Base-by-base conservation (phyloP, 1,284 basidiomycete genomes). In the Hemileccinum hortonii region DNA sequence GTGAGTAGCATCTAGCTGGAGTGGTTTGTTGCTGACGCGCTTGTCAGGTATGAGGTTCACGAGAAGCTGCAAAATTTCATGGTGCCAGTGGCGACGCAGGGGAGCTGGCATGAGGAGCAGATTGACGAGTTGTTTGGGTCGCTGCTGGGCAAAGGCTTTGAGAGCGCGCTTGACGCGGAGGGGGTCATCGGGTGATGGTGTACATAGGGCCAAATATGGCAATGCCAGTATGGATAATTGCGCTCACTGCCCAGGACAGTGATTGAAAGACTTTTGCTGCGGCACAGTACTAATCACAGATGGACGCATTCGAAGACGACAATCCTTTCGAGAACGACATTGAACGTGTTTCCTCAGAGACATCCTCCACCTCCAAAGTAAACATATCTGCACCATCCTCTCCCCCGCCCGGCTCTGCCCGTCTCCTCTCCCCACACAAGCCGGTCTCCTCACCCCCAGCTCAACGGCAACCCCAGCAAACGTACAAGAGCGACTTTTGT, bases 11-110 rank as follows among this genome's bases (percentile, higher is more conserved):
- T 44, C 41, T 10, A 33, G 9, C 19, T 40, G 21, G 29, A 2
- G 37, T 26, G 39, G 30, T 18, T 21, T 47, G 29, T 8, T 37
- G 18, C 59, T 58, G 16, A 63, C 29, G 6, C 30, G 60, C 44
- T 42, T 56, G 58, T 19, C 64, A 90, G 92, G 56, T 96, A 93
- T 68, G 89, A 95, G 55, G 86, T 92, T 2, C 94, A 97, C 65
- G 92, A 96, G 63, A 97, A 96, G 73, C 73, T 95, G 38, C 89
- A 92, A 66, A 93, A 94, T 67, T 96, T 96, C 66, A 95, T 95
- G 86, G 90, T 94, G 2, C 94, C 94, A 11, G 83, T 94, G 6
- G 82, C 84, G 7, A 74, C 81, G 2, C 64, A 73, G 41, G 79
- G 79, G 22, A 72, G 73, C 50, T 98, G 94, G 94, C 90, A 94